Evolutionary conservation across 805 yeast genomes (phyloP).

Genomic region (Candida pseudoglaebosa): DNA sequence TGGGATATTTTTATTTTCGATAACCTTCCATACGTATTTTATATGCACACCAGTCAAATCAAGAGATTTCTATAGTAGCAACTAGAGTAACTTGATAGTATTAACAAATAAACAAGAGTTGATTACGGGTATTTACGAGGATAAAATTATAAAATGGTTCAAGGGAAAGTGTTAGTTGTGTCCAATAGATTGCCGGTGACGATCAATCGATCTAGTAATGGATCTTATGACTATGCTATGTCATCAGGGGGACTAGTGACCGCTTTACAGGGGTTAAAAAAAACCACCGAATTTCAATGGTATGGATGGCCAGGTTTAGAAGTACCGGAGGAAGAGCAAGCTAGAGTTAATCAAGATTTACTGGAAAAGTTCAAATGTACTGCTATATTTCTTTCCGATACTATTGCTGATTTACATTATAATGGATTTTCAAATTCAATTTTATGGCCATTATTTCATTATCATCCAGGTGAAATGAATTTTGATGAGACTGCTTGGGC

Average conservation of each 20-base stretch:
- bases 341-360: slow-evolving; percentile 64
- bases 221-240: slow-evolving; percentile 79
- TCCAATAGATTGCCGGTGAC: slow-evolving; percentile 96
- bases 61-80: background rate
- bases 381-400: slow-evolving; percentile 85
- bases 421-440: slow-evolving; percentile 95
- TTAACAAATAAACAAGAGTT: background rate
- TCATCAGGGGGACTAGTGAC: slow-evolving; percentile 97
- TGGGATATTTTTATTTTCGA: background rate
- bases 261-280: slow-evolving; percentile 87
- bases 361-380: slow-evolving; percentile 78
- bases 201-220: slow-evolving; percentile 58
- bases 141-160: slow-evolving; percentile 10
- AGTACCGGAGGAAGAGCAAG: slow-evolving; percentile 73
- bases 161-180: slow-evolving; percentile 83
- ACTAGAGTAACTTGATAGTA: too few relatives aligned
- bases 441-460: slow-evolving; percentile 96
- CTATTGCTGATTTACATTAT: slow-evolving; percentile 91
- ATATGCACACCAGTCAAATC: background rate
- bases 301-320: slow-evolving; percentile 95
- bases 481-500: slow-evolving; percentile 98
- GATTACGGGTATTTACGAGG: background rate
- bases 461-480: slow-evolving; percentile 98
- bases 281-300: slow-evolving; percentile 86
- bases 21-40: background rate